These are phyloP conservation scores for Rhizophagus sp. DNA, from an alignment of 192 early-diverging fungal genomes.

Conservation along the genomic window DNA sequence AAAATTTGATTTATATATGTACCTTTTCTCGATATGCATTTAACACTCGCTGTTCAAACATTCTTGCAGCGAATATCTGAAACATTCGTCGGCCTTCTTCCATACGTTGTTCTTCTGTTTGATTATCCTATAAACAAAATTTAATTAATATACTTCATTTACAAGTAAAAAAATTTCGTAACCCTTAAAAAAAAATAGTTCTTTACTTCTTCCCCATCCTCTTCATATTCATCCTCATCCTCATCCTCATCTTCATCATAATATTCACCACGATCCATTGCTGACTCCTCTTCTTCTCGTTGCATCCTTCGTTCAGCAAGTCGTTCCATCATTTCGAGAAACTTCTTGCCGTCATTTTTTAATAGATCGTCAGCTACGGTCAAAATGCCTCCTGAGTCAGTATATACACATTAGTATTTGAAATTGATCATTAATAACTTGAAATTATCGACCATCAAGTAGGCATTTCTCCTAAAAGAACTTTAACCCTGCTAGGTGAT, in stretches of 20 bases:
- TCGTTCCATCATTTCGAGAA: conserved; percentile 95
- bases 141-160: background rate
- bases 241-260: conserved; percentile 53
- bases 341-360: conserved; percentile 92
- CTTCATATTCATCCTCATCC: conserved; percentile 59
- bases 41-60: conserved; percentile 97
- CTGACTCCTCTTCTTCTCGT: conserved; percentile 66
- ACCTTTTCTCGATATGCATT: conserved; percentile 94
- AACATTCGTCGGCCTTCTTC: conserved; percentile 94
- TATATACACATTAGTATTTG: background rate
- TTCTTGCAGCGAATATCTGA: conserved; percentile 92
- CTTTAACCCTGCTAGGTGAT: background rate
- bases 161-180: background rate
- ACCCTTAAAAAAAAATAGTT: background rate
- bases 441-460: background rate
- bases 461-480: background rate
- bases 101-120: conserved; percentile 86
- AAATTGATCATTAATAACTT: background rate
- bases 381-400: conserved; percentile 54
- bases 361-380: conserved; percentile 87
- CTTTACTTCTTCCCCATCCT: conserved; percentile 34
- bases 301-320: conserved; percentile 89
- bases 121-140: conserved; percentile 53
- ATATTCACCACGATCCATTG: conserved; percentile 36
- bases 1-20: background rate